Base-by-base conservation (phyloP, 108 stramenopile species). In the Skeletonema tropicum region DNA sequence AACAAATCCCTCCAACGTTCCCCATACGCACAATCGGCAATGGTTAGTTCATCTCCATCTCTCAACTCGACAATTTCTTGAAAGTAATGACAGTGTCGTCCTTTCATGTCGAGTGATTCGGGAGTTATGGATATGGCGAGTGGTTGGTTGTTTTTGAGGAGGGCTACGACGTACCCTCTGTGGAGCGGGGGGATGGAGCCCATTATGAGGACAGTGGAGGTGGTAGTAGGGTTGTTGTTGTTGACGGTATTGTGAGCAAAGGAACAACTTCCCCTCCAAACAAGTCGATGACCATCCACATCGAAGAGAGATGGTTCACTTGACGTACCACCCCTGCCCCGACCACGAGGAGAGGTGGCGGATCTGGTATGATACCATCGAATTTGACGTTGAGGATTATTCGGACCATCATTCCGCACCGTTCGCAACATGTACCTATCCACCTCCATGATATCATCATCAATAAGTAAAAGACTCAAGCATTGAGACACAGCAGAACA, bases 401-500 rank as follows among this genome's bases (percentile, higher is more conserved):
- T 49, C 9, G 57, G 59, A 26, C 36, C 58, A 9, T 41, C 45
- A 35, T 19, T 68, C 29, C 59, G 66, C 17, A 74, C 68, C 35
- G 79, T 80, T 23, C 79, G 73, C 3, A 80, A 41, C 79, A 80
- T 80, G 55, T 80, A 80, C 57, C 79, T 60, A 74, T 80, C 79
- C 10, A 80, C 79, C 70, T 80, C 79, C 79, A 80, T 80, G 38
- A 68, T 68, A 17, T 80, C 79, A 49, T 80, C 73, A 64, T 79
- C 79, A 5, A 80, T 57, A 12, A 80, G 42, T 30, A 80, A 25
- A 45, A 73, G 46, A 48, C 73, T 74, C 55, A 80, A 57, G 64
- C 79, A 74, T 64, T 80, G 79, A 6, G 71, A 72, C 29, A 72
- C 71, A 5, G 72, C 68, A 19, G 57, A 58, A 17, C 79, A 80